These are phyloP conservation scores for Rhytidiadelphus loreus DNA, from an alignment of 225 moss, liverwort and hornwort species.

Conservation along the genomic window DNA sequence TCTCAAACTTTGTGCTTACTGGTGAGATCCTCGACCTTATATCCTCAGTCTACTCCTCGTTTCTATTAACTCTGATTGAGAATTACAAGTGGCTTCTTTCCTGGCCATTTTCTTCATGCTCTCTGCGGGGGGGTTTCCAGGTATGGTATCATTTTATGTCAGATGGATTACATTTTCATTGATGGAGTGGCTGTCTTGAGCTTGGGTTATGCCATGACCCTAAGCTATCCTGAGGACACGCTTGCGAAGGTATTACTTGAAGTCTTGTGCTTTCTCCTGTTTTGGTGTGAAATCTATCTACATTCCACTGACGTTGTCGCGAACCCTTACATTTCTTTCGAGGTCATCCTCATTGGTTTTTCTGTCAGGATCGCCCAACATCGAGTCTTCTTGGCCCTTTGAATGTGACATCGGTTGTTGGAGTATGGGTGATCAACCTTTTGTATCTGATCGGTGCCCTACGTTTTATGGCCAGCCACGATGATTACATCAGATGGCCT, in stretches of 20 bases:
- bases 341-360: not conserved
- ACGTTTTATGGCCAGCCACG: constrained; percentile 33
- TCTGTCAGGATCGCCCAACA: constrained; percentile 62
- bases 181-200: constrained; percentile 82
- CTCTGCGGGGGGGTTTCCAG: constrained; percentile 17
- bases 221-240: constrained; percentile 59
- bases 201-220: constrained; percentile 84
- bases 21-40: constrained; percentile 25
- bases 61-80: not conserved
- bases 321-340: not conserved
- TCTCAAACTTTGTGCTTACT: constrained; percentile 73
- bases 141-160: constrained; percentile 74
- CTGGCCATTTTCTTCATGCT: not conserved
- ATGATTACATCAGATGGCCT: constrained; percentile 66
- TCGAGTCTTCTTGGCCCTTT: constrained; percentile 67
- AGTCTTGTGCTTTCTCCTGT: not conserved
- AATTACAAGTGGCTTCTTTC: not conserved
- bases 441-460: constrained; percentile 52
- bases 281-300: not conserved
- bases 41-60: not conserved
- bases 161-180: constrained; percentile 78
- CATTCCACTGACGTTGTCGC: not conserved
- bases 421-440: constrained; percentile 70
- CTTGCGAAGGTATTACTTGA: constrained; percentile 52
- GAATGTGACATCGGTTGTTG: constrained; percentile 55